Evolutionary conservation across 768 basidiomycete genomes (phyloP).

Genomic region (Collybia sordida): DNA sequence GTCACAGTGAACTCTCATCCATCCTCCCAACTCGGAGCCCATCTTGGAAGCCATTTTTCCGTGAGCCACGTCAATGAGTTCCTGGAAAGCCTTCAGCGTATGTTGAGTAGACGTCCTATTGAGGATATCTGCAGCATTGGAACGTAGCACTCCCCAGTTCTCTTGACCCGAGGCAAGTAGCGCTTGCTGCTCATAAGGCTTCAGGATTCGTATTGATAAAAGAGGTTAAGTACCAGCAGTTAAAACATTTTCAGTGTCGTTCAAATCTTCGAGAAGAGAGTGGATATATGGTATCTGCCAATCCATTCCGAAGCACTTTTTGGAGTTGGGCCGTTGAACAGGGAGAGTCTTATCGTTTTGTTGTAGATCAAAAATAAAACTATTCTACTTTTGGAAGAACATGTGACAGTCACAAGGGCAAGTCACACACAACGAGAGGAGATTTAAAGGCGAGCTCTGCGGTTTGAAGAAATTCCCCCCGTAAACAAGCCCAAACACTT

Average conservation of each 20-base stretch:
- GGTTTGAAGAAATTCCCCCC: slow-evolving; percentile 56
- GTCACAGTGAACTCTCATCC: slow-evolving; percentile 79
- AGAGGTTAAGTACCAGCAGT: slow-evolving; percentile 9
- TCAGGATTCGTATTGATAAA: not conserved
- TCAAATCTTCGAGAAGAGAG: slow-evolving; percentile 11
- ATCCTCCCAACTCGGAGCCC: slow-evolving; percentile 35
- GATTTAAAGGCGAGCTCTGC: slow-evolving; percentile 61
- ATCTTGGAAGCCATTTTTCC: slow-evolving; percentile 44
- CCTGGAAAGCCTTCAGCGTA: slow-evolving; percentile 26
- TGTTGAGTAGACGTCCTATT: slow-evolving; percentile 2
- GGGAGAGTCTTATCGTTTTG: no score
- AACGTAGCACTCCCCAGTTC: slow-evolving; percentile 7
- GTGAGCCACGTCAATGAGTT: slow-evolving; percentile 40
- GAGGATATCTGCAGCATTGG: slow-evolving; percentile 7
- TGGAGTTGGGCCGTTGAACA: not conserved
- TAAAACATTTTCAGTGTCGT: slow-evolving; percentile 8
- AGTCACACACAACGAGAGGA: slow-evolving; percentile 44
- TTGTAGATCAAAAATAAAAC: slow-evolving; percentile 11
- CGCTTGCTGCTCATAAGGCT: slow-evolving; percentile 1
- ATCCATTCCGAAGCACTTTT: slow-evolving; percentile 10
- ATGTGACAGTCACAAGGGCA: slow-evolving; percentile 37
- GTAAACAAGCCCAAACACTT: slow-evolving; percentile 46
- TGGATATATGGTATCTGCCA: slow-evolving; percentile 14
- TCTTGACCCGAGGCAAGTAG: slow-evolving; percentile 6
- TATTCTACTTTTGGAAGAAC: slow-evolving; percentile 18